Percentiles rank a stretch among this genome's conserved stretches.
These are phyloP conservation scores for Nakazawaea ambrosiae DNA, from an alignment of 805 yeast species.

Conservation along the genomic window DNA sequence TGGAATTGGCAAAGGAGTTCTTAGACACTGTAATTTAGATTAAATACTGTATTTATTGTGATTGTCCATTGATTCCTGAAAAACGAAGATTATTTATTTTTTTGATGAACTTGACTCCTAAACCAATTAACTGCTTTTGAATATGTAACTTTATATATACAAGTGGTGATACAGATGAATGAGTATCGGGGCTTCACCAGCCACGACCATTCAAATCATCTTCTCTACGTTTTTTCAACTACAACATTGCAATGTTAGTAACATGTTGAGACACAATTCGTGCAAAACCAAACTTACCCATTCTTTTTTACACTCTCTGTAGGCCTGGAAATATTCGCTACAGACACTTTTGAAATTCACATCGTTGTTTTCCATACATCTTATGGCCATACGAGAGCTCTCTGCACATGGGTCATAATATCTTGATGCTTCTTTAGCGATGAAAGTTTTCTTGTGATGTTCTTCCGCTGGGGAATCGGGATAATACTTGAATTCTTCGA, in stretches of 20 bases:
- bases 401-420: conserved; percentile 93
- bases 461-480: conserved; percentile 84
- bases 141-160: too few species aligned
- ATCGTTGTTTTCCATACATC: conserved; percentile 73
- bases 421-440: conserved; percentile 60
- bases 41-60: not conserved
- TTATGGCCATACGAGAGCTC: conserved; percentile 78
- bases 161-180: not conserved
- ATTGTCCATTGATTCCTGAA: too few species aligned
- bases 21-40: conserved; percentile 4
- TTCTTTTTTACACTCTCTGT: conserved; percentile 81
- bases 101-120: not conserved
- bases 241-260: not conserved
- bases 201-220: conserved; percentile 9
- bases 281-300: conserved; percentile 42
- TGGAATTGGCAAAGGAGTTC: conserved; percentile 59
- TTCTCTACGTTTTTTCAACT: conserved; percentile 8
- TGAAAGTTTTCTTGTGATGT: conserved; percentile 61
- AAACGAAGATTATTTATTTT: too few species aligned
- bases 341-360: conserved; percentile 61
- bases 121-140: not conserved
- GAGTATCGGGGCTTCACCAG: conserved; percentile 1
- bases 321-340: conserved; percentile 84
- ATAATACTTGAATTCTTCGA: conserved; percentile 55
- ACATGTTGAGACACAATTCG: conserved; percentile 6